These are phyloP conservation scores for Xylariaceae sp. DNA, from an alignment of 2,329 filamentous ascomycete species.

Conservation along the genomic window DNA sequence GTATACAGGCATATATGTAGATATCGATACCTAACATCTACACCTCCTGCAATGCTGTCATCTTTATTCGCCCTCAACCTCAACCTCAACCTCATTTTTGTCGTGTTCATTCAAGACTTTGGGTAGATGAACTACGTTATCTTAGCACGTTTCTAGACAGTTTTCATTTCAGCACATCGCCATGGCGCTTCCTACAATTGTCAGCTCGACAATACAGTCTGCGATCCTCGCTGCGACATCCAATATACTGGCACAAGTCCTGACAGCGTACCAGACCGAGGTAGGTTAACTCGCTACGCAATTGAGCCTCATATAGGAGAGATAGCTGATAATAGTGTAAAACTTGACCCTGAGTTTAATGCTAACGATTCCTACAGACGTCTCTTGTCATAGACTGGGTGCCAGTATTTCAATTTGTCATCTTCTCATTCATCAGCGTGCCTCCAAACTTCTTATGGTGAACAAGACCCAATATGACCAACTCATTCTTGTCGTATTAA, in stretches of 20 bases:
- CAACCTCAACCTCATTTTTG: neutral
- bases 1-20: neutral
- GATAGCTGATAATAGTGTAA: no score
- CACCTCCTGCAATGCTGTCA: neutral
- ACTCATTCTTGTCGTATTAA: conserved; percentile 17
- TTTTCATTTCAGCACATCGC: neutral
- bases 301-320: no score
- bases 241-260: conserved; percentile 72
- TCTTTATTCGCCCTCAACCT: neutral
- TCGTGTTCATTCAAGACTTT: neutral
- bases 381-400: conserved; percentile 65
- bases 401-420: conserved; percentile 74
- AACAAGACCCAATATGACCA: conserved; percentile 23
- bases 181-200: conserved; percentile 53
- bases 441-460: conserved; percentile 86
- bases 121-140: neutral
- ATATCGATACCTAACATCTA: neutral
- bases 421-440: conserved; percentile 72
- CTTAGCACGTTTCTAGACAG: neutral
- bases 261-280: conserved; percentile 63
- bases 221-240: conserved; percentile 67
- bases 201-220: conserved; percentile 66
- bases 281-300: conserved; percentile 45
- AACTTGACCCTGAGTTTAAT: conserved; percentile 1
- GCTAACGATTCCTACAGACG: conserved; percentile 45